Evolutionary conservation across 768 basidiomycete species (phyloP).

Genomic region (Rhodotorula babjevae): DNA sequence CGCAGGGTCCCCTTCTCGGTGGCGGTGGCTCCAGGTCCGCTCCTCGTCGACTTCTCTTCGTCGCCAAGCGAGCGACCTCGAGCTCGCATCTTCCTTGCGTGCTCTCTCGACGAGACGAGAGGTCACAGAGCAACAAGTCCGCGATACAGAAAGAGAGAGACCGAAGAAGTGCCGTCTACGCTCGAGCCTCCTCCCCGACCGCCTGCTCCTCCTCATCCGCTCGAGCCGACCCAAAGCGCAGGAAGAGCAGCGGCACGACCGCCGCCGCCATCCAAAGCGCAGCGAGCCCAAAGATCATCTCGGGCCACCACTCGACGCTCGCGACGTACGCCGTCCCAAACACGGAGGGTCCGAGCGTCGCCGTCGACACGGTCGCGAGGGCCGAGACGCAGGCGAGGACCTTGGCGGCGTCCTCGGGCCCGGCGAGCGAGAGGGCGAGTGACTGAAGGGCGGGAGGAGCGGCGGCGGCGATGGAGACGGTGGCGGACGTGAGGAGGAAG

Average conservation of each 20-base stretch:
- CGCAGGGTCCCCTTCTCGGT: too few relatives aligned
- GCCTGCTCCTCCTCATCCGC: not conserved
- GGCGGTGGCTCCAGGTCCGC: too few relatives aligned
- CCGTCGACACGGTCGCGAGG: slow-evolving; percentile 18
- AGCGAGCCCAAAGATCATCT: slow-evolving; percentile 53
- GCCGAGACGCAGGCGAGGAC: slow-evolving; percentile 24
- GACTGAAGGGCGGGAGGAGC: slow-evolving; percentile 11
- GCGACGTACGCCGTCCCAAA: slow-evolving; percentile 46
- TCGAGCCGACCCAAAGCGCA: not conserved
- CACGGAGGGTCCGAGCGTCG: slow-evolving; percentile 10
- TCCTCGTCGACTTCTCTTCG: too few relatives aligned
- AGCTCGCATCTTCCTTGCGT: too few relatives aligned
- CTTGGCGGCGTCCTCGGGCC: slow-evolving; percentile 25
- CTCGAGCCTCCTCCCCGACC: not conserved
- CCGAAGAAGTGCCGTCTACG: not conserved
- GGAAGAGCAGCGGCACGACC: not conserved
- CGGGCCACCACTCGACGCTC: slow-evolving; percentile 72
- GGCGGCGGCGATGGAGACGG: slow-evolving; percentile 7
- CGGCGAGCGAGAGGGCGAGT: slow-evolving; percentile 16
- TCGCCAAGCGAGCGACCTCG: too few relatives aligned
- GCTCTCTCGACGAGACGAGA: too few relatives aligned
- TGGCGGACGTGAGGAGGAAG: slow-evolving; percentile 9
- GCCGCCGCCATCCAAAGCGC: slow-evolving; percentile 14
- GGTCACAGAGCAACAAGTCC: too few relatives aligned
- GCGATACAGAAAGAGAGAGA: too few relatives aligned